phyloP scores from a whole-genome alignment of 2,329 filamentous ascomycete genomes.

The Zymoseptoria crescenta region DNA sequence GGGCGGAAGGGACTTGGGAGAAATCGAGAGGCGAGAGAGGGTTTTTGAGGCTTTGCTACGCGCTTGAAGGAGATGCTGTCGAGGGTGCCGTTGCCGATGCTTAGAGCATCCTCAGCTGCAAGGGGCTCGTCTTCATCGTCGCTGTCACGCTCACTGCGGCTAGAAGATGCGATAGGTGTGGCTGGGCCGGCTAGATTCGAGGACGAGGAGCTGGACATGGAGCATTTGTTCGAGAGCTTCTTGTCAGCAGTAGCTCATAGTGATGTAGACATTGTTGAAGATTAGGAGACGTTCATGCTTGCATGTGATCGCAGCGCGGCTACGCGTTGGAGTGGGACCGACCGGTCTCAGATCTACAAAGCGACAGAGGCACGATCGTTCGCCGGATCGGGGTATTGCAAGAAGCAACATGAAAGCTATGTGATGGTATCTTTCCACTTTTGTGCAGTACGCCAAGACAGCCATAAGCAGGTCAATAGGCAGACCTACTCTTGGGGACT shows the following conservation, averaged over 20 bases:
- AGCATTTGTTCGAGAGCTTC: conserved; percentile 14
- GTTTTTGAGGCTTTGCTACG: conserved; percentile 45
- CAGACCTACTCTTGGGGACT: too few relatives aligned
- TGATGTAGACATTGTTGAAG: neutral
- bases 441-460: too few relatives aligned
- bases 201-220: conserved; percentile 31
- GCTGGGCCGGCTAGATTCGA: conserved; percentile 21
- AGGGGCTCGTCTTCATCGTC: conserved; percentile 32
- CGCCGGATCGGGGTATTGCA: too few relatives aligned
- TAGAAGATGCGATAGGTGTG: conserved; percentile 40
- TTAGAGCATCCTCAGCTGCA: conserved; percentile 22
- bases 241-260: neutral
- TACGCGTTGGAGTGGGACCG: neutral
- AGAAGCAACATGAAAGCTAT: too few relatives aligned
- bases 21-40: conserved; percentile 39
- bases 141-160: conserved; percentile 31
- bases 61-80: conserved; percentile 61
- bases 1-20: conserved; percentile 34
- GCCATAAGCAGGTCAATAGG: too few relatives aligned
- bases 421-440: too few relatives aligned
- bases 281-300: neutral
- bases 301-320: neutral
- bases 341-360: too few relatives aligned
- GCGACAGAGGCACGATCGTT: too few relatives aligned
- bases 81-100: conserved; percentile 27